Evolutionary conservation across 805 yeast species (phyloP).

Genomic region (Cyberlindnera euphorbiiphila): DNA sequence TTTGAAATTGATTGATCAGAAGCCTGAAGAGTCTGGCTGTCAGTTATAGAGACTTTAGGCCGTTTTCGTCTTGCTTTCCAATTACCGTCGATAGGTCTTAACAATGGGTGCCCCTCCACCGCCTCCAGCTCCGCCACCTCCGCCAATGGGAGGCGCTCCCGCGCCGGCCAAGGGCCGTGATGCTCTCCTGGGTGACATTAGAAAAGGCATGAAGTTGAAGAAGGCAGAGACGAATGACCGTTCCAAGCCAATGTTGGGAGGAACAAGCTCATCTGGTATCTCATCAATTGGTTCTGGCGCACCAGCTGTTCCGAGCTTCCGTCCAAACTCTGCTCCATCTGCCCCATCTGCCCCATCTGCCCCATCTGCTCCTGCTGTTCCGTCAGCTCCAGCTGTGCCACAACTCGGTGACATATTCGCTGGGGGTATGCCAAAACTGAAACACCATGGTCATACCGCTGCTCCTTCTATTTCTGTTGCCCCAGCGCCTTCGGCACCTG

Average conservation of each 20-base stretch:
- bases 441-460: slow-evolving; percentile 15
- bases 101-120: slow-evolving; percentile 45
- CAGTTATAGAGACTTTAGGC: too few species aligned
- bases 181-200: slow-evolving; percentile 75
- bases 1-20: too few species aligned
- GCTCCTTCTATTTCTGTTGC: slow-evolving; percentile 7
- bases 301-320: slow-evolving; percentile 15
- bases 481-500: slow-evolving; percentile 17
- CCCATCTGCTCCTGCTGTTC: slow-evolving; percentile 19
- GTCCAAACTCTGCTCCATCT: slow-evolving; percentile 7
- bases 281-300: slow-evolving; percentile 3
- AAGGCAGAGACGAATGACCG: slow-evolving; percentile 66
- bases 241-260: slow-evolving; percentile 52
- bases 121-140: slow-evolving; percentile 62
- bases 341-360: slow-evolving; percentile 23
- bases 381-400: slow-evolving; percentile 19
- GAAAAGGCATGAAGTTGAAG: slow-evolving; percentile 60
- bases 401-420: slow-evolving; percentile 27
- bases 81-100: too few species aligned
- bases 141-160: slow-evolving; percentile 40
- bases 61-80: too few species aligned
- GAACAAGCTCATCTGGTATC: slow-evolving; percentile 25
- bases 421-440: slow-evolving; percentile 25
- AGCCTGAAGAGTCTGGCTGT: too few species aligned
- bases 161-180: slow-evolving; percentile 44